A percentile compares a stretch with the other conserved stretches of the same genome.
Evolutionary conservation across 441 rosid species (phyloP).

Genomic region (Macaranga tanarius): DNA sequence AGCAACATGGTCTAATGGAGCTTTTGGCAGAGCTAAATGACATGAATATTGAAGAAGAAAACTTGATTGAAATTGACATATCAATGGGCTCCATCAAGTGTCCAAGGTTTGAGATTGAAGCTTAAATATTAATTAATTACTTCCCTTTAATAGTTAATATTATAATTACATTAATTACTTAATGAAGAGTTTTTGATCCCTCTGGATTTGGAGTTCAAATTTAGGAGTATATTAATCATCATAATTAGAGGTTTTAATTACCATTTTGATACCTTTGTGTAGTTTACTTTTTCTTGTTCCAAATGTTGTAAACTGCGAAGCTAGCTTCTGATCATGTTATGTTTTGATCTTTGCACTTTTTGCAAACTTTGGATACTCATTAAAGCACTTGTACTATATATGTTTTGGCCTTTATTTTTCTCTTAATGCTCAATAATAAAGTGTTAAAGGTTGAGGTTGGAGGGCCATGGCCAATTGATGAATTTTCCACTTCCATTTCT

Average conservation of each 20-base stretch:
- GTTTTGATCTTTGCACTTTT: neutral
- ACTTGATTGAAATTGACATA: slow-evolving; percentile 87
- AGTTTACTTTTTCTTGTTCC: neutral
- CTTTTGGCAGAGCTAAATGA: slow-evolving; percentile 52
- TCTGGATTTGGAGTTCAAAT: slow-evolving; percentile 32
- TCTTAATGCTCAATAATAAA: slow-evolving; percentile 16
- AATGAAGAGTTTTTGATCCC: slow-evolving; percentile 40
- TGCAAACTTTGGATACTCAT: slow-evolving; percentile 38
- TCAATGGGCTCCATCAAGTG: slow-evolving; percentile 83
- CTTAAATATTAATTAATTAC: slow-evolving; percentile 25
- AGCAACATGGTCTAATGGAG: slow-evolving; percentile 45
- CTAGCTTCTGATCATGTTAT: slow-evolving; percentile 15
- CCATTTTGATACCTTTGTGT: slow-evolving; percentile 8
- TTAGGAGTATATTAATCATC: slow-evolving; percentile 3
- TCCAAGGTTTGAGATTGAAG: slow-evolving; percentile 70
- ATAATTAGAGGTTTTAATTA: slow-evolving; percentile 1
- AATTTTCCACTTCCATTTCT: neutral
- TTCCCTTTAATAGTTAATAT: neutral
- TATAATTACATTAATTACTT: neutral
- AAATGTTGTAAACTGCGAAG: slow-evolving; percentile 14
- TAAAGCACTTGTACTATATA: slow-evolving; percentile 25
- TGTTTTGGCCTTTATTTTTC: neutral
- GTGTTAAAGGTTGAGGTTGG: slow-evolving; percentile 8
- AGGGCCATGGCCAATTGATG: neutral
- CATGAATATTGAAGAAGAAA: slow-evolving; percentile 70